Conservation (phyloP, 2,329 filamentous ascomycete genomes). For the Albifimbria verrucaria region DNA sequence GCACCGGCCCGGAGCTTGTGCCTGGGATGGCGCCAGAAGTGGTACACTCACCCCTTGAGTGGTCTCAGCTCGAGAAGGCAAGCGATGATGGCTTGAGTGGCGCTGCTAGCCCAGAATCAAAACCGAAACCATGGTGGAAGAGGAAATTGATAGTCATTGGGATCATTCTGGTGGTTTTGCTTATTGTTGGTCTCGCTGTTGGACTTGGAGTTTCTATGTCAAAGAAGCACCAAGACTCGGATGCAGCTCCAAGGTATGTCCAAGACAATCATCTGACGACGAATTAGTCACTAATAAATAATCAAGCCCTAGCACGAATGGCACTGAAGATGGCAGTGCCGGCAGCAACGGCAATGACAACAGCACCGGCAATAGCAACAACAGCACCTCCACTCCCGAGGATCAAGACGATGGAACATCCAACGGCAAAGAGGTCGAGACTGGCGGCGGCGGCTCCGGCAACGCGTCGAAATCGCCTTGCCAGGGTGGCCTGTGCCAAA, state of each 20-base stretch:
- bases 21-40: not conserved
- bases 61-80: not conserved
- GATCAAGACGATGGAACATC: not conserved
- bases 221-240: not conserved
- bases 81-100: not conserved
- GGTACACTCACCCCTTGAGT: not conserved
- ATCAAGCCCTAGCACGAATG: not conserved
- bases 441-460: no score
- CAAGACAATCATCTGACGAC: no score
- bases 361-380: not conserved
- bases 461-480: not conserved
- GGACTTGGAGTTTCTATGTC: not conserved
- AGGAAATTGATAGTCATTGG: not conserved
- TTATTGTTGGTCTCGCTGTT: not conserved
- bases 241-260: not conserved
- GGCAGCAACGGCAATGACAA: not conserved
- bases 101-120: not conserved
- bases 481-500: not conserved
- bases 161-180: not conserved
- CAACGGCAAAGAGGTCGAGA: no score
- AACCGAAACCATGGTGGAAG: not conserved
- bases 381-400: not conserved
- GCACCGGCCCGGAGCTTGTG: not conserved
- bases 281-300: not conserved
- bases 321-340: not conserved